Evolutionary conservation across 2,329 filamentous ascomycete genomes (phyloP), one percentile per base, ranked within the genome.

Genomic region (Alternaria ventricosa): DNA sequence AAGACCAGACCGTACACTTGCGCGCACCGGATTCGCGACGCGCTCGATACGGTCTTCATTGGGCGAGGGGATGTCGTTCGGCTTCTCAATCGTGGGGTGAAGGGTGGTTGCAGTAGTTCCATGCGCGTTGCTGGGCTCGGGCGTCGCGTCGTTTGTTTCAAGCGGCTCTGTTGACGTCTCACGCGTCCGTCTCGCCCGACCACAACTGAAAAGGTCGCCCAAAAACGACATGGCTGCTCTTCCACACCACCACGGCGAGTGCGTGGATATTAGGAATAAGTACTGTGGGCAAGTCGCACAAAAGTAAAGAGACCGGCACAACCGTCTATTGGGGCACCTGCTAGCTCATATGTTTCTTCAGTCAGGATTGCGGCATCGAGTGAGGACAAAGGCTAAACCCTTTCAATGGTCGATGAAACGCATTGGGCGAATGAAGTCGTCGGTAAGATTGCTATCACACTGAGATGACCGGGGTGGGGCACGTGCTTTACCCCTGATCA

Each of bases 401-500:
- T 36, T 61, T 64, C 46, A 15, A 50, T 20, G 15, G 8, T 25
- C 28, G 43, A 51, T 61, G 57, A 61, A 61, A 60, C 57, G 36
- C 11, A 53, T 47, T 57, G 61, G 59, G 61, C 57, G 46, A 63
- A 55, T 51, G 25, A 57, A 30, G 13, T 55, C n/a, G 61, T 44
- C 15, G 44, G 28, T 61, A 45, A 57, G 53, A 54, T 44, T 61
- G 43, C 54, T 23, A 44, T 61, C 28, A 50, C 27, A 30, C 54
- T 43, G 33, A 50, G 43, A 25, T 43, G 53, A 43, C 44, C 23
- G 20, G 30, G 27, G 2, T 53, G 9, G 30, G 33, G 58, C 22
- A 27, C 44, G 58, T 61, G 61, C 58, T 25, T 58, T 49, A 62
- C 62, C 62, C 62, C 62, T 64, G 62, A 64, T 64, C 62, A 28